A percentile compares a stretch with the other conserved stretches of the same genome.
These are phyloP conservation scores for Diutina scorzettiae DNA, from an alignment of 1,139 yeast genomes.

Conservation along the genomic window DNA sequence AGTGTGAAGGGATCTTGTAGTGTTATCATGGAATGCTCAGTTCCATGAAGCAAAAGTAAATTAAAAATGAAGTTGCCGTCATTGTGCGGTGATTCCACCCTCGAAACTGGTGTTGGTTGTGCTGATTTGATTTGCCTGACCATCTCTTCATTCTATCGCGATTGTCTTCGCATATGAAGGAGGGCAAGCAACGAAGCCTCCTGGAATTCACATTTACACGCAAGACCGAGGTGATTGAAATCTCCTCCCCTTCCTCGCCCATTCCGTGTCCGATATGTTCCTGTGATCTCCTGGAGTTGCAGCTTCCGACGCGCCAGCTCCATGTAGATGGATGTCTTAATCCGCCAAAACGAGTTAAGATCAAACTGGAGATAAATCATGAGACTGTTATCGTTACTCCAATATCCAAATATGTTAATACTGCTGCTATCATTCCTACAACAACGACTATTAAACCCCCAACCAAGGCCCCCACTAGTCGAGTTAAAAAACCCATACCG, in stretches of 20 bases:
- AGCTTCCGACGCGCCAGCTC: background rate
- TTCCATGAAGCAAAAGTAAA: no score
- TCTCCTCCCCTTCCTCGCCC: background rate
- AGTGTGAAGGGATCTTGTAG: no score
- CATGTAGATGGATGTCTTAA: background rate
- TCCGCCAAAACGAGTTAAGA: background rate
- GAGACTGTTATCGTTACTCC: background rate
- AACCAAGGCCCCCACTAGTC: background rate
- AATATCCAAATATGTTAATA: background rate
- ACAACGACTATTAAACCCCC: background rate
- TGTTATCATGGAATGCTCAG: no score
- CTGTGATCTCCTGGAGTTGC: background rate
- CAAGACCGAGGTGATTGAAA: background rate
- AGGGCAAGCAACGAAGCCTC: background rate
- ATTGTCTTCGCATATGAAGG: no score
- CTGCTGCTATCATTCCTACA: background rate
- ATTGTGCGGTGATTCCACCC: no score
- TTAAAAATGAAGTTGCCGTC: no score
- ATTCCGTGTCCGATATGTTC: constrained; percentile 2
- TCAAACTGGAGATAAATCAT: background rate
- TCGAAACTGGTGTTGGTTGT: no score
- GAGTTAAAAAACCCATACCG: constrained; percentile 24
- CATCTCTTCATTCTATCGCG: no score
- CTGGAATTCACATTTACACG: background rate
- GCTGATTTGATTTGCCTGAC: no score